phyloP scores from a whole-genome alignment of 1,284 basidiomycete genomes.

The Marasmius tenuissimus region DNA sequence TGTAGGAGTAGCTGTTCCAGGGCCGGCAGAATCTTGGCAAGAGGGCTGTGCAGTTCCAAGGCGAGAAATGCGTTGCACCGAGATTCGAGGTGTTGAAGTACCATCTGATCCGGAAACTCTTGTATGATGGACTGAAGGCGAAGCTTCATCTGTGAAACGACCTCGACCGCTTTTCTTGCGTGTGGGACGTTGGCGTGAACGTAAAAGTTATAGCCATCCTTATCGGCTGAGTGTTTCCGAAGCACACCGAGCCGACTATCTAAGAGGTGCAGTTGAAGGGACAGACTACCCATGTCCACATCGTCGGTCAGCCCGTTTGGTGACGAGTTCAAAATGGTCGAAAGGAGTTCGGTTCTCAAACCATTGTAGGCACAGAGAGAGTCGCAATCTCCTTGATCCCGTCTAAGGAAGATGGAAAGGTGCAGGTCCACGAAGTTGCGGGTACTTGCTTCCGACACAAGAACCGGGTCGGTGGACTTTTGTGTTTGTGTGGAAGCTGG shows the following conservation, averaged over 20 bases:
- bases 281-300: slow-evolving; percentile 48
- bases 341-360: slow-evolving; percentile 28
- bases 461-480: not conserved
- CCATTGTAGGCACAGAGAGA: slow-evolving; percentile 21
- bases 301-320: slow-evolving; percentile 35
- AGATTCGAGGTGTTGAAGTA: slow-evolving; percentile 81
- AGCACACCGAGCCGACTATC: slow-evolving; percentile 33
- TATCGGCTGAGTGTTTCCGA: slow-evolving; percentile 18
- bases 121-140: slow-evolving; percentile 62
- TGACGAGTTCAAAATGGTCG: slow-evolving; percentile 31
- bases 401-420: slow-evolving; percentile 15
- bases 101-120: slow-evolving; percentile 98
- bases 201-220: slow-evolving; percentile 74
- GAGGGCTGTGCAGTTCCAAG: slow-evolving; percentile 68
- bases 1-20: slow-evolving; percentile 87
- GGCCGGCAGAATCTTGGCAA: slow-evolving; percentile 84
- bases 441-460: slow-evolving; percentile 15
- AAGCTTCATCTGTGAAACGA: slow-evolving; percentile 52
- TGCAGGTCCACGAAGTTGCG: slow-evolving; percentile 38
- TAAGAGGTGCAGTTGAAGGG: slow-evolving; percentile 48
- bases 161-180: slow-evolving; percentile 55
- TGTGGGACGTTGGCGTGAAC: slow-evolving; percentile 72
- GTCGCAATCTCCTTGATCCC: slow-evolving; percentile 24
- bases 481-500: not conserved
- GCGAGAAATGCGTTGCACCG: slow-evolving; percentile 74